Percentiles rank a stretch among this genome's conserved stretches.
Conservation (phyloP, 352 stramenopile species). For the Globisporangium carolinianum region DNA sequence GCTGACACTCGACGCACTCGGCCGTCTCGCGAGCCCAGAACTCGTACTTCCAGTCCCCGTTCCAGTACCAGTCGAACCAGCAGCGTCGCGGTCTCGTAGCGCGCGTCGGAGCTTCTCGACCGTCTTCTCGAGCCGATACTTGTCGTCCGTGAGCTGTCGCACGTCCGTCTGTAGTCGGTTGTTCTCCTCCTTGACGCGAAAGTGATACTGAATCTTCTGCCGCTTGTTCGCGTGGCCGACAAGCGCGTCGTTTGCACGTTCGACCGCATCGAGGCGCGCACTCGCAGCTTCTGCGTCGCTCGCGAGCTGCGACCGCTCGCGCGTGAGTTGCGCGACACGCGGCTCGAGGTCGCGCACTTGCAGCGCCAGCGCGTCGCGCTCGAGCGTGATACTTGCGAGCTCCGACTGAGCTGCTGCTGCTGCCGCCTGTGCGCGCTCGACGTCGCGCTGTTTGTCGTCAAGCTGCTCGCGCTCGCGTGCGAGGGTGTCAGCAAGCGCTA, state of each 20-base stretch:
- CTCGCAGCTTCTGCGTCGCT: conserved; percentile 15
- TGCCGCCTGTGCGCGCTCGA: conserved; percentile 19
- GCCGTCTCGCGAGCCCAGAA: conserved; percentile 7
- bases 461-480: conserved; percentile 16
- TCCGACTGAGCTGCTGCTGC: conserved; percentile 12
- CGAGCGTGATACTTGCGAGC: conserved; percentile 14
- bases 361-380: background rate
- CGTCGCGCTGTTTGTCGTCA: conserved; percentile 14
- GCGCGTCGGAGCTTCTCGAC: conserved; percentile 35
- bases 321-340: background rate
- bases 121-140: conserved; percentile 40
- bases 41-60: background rate
- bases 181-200: conserved; percentile 79
- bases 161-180: conserved; percentile 71
- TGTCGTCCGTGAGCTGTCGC: conserved; percentile 54
- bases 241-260: conserved; percentile 62
- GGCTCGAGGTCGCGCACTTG: background rate
- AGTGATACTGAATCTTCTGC: conserved; percentile 81
- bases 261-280: conserved; percentile 15
- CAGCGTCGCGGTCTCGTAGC: too few relatives aligned
- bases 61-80: too few relatives aligned
- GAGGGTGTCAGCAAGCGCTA: conserved; percentile 20
- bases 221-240: conserved; percentile 73
- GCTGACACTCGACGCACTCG: conserved; percentile 16
- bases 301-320: conserved; percentile 16